Evolutionary conservation across 1,139 yeast species (phyloP), one percentile per base, ranked within the genome.

Genomic region (Lodderomyces beijingensis): DNA sequence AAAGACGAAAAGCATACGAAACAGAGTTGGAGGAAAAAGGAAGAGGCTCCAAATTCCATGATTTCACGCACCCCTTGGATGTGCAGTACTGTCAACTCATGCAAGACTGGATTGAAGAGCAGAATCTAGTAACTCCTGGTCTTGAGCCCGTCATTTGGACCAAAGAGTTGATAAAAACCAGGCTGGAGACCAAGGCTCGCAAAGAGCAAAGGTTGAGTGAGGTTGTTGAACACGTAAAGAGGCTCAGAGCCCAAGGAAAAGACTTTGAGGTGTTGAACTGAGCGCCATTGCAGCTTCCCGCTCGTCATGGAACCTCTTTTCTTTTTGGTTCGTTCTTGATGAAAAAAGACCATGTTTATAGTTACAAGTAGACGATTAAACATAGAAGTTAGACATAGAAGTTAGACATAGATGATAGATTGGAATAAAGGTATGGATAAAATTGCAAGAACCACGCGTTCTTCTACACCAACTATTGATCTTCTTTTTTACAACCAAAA

Each of bases 31-130:
- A 30, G 7, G 38, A 25, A 9, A 51, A 50, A 28, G 65, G 64
- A 2, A 32, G 43, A 1, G 58, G 58, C 4, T 49, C 46, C 24
- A 26, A 38, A 2, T 54, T 57, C 35, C 70, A 63, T 38, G 41
- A 46, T 12, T 45, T 61, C 31, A 42, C 46, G 17, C 57, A 46
- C 33, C 66, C 66, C 1, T 35, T 42, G 15, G 69, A 62, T 39
- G 52, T 45, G 5, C 53, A 51, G n/a, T 63, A 61, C 43, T 53
- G 57, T 33, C 43, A 50, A 26, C 43, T 49, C 16, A 37, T 62
- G 25, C 51, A 48, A 38, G 32, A 40, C 11, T 43, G 51, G 42
- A 43, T 59, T 7, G 46, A 44, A 12, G 34, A 44, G 10, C 43
- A 44, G 10, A 27, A 30, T 9, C 33, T 49, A 11, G 42, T 40